These are phyloP conservation scores for Talaromyces trachyspermus DNA, from an alignment of 495 filamentous ascomycete species.

Conservation along the genomic window DNA sequence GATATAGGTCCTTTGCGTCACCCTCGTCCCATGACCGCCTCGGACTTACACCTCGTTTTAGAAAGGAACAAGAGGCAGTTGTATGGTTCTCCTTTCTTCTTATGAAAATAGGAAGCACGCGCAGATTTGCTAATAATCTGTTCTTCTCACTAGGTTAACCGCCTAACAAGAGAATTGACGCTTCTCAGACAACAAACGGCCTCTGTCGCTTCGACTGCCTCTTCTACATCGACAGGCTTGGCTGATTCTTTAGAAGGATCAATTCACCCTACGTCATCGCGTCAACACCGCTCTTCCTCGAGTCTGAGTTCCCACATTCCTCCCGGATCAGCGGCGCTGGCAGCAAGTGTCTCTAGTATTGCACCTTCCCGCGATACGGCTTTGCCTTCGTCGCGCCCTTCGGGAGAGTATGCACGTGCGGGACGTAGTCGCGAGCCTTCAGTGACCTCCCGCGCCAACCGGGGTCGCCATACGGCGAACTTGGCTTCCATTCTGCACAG, in stretches of 20 bases:
- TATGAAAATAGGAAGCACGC: too few relatives aligned
- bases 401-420: constrained; percentile 17
- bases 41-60: constrained; percentile 76
- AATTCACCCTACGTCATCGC: constrained; percentile 47
- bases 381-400: constrained; percentile 18
- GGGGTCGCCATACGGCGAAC: constrained; percentile 13
- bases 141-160: constrained; percentile 61
- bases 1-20: constrained; percentile 60
- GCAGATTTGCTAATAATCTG: constrained; percentile 12
- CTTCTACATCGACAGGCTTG: constrained; percentile 60
- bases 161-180: constrained; percentile 77
- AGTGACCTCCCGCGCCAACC: constrained; percentile 37
- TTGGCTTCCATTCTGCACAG: constrained; percentile 20
- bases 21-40: constrained; percentile 75
- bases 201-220: constrained; percentile 73
- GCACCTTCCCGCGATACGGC: constrained; percentile 38
- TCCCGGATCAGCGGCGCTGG: constrained; percentile 37
- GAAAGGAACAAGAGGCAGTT: constrained; percentile 95
- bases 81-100: constrained; percentile 39
- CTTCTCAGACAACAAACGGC: constrained; percentile 74
- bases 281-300: constrained; percentile 58
- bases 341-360: constrained; percentile 40
- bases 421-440: constrained; percentile 36
- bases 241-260: constrained; percentile 47
- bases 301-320: constrained; percentile 48